Conservation (phyloP, 768 basidiomycete genomes). For the Phanerochaete sordida region DNA sequence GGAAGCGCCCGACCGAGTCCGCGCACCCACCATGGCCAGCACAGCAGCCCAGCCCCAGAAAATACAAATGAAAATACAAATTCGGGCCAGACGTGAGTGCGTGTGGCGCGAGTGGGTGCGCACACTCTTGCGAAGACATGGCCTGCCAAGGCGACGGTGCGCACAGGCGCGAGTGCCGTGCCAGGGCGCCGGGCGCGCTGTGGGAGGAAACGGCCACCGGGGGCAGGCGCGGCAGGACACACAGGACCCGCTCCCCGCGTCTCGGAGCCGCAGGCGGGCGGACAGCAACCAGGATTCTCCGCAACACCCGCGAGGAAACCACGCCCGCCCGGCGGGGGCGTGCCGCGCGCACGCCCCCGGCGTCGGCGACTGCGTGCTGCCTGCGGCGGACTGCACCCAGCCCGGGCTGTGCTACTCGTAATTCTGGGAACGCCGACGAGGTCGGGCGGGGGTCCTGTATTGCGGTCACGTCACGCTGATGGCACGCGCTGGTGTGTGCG, state of each 20-base stretch:
- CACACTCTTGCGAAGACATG: neutral
- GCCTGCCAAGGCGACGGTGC: neutral
- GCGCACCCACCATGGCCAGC: neutral
- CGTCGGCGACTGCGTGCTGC: neutral
- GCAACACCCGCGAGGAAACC: slow-evolving; percentile 14
- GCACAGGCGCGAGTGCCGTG: neutral
- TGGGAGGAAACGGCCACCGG: neutral
- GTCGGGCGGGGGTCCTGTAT: neutral
- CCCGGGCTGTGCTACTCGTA: neutral
- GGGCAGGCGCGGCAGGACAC: neutral
- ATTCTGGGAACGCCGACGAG: neutral
- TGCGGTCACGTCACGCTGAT: neutral
- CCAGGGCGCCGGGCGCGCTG: neutral
- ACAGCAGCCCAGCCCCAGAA: neutral
- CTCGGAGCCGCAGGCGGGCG: neutral
- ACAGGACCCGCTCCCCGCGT: neutral
- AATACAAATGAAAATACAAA: neutral
- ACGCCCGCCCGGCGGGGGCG: neutral
- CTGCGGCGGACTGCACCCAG: too few relatives aligned
- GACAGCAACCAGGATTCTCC: slow-evolving; percentile 1
- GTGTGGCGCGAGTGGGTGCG: neutral
- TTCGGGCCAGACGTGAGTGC: neutral
- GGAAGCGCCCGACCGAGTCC: neutral
- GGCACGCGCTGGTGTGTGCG: neutral
- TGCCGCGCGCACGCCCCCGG: neutral